A percentile compares a stretch with the other conserved stretches of the same genome.
Conservation (phyloP, 163 green algal species). For the Scenedesmus sp. region DNA sequence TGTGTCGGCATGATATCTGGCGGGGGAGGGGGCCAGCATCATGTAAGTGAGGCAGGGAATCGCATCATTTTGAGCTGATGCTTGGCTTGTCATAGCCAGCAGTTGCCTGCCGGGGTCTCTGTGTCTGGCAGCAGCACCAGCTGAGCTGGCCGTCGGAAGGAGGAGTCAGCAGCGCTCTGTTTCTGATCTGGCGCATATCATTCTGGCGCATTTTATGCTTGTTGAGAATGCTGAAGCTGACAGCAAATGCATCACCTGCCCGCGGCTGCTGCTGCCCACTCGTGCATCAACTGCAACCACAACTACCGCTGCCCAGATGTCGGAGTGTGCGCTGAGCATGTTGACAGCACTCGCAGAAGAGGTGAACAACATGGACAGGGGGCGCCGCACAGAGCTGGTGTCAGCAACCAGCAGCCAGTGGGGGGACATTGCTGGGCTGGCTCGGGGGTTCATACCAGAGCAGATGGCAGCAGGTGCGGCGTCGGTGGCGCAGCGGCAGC, state of each 20-base stretch:
- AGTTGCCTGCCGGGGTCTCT: neutral
- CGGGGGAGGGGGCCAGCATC: conserved; percentile 39
- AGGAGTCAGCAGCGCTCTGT: neutral
- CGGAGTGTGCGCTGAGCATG: conserved; percentile 54
- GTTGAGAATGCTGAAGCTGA: neutral
- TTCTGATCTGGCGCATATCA: neutral
- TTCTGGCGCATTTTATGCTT: neutral
- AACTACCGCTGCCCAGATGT: neutral
- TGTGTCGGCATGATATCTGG: conserved; percentile 50
- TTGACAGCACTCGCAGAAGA: conserved; percentile 51
- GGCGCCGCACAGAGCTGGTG: conserved; percentile 20
- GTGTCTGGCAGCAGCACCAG: neutral
- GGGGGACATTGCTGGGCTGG: conserved; percentile 11
- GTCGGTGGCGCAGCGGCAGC: neutral
- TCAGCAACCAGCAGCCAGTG: conserved; percentile 31
- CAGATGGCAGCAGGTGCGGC: conserved; percentile 51
- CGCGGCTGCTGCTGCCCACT: neutral
- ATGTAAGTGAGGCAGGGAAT: conserved; percentile 42
- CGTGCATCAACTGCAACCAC: neutral
- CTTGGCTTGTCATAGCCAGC: neutral
- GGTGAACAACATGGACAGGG: conserved; percentile 48
- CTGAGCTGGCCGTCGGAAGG: neutral
- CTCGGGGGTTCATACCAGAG: conserved; percentile 31
- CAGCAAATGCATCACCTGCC: neutral
- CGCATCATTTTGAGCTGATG: neutral